Conservation (phyloP, 2,329 filamentous ascomycete genomes). For the Coniochaeta pulveracea region DNA sequence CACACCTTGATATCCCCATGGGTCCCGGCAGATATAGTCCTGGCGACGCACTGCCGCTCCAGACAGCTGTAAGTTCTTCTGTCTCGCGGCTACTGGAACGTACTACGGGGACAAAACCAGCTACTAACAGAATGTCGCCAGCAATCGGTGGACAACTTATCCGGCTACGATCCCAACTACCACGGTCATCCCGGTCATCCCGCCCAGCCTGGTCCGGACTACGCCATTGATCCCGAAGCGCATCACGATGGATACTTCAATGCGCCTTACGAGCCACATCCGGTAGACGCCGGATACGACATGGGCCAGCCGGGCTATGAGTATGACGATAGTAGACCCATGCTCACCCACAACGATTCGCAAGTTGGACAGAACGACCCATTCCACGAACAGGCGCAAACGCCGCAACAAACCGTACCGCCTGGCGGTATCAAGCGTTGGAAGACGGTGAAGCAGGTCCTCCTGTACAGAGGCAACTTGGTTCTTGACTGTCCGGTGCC, state of each 20-base stretch:
- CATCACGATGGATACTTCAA: constrained; percentile 85
- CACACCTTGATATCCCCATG: constrained; percentile 58
- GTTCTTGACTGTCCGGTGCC: constrained; percentile 95
- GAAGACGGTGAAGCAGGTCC: constrained; percentile 99
- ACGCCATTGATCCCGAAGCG: constrained; percentile 68
- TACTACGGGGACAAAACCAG: not conserved
- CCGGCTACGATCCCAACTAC: constrained; percentile 22
- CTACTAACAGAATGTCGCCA: constrained; percentile 14
- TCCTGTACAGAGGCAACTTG: constrained; percentile 90
- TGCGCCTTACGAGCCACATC: constrained; percentile 65
- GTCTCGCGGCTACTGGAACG: not conserved
- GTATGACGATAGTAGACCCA: constrained; percentile 63
- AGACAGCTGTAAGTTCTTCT: constrained; percentile 71
- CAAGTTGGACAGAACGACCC: constrained; percentile 26
- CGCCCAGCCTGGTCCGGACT: constrained; percentile 49
- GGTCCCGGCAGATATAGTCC: constrained; percentile 46
- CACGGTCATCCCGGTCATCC: constrained; percentile 21
- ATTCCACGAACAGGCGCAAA: constrained; percentile 31
- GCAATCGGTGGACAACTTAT: constrained; percentile 42
- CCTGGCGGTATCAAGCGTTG: constrained; percentile 65
- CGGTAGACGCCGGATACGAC: constrained; percentile 41
- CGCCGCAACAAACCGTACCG: constrained; percentile 27
- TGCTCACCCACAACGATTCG: constrained; percentile 54
- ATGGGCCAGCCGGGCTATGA: constrained; percentile 50
- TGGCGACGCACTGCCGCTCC: constrained; percentile 68